A percentile compares a stretch with the other conserved stretches of the same genome.
Conservation (phyloP, 2,329 filamentous ascomycete genomes). For the Alternaria longipes region DNA sequence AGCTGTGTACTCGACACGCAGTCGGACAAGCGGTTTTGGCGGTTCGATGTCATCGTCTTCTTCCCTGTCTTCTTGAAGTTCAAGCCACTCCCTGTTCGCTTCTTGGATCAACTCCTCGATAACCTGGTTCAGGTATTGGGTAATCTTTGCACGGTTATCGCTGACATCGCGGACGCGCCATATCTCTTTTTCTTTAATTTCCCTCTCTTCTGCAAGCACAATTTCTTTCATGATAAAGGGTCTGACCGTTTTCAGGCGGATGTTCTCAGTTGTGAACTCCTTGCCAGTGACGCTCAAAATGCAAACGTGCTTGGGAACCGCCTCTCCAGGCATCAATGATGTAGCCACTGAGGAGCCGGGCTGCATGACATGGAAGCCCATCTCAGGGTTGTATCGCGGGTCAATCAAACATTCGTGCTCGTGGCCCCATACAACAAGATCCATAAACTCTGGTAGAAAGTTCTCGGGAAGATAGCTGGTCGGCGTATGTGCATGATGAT, state of each 20-base stretch:
- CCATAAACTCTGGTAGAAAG: conserved; percentile 88
- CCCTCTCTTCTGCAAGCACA: conserved; percentile 75
- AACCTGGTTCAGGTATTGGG: conserved; percentile 75
- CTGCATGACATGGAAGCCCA: conserved; percentile 94
- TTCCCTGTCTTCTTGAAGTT: conserved; percentile 67
- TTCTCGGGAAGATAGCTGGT: conserved; percentile 95
- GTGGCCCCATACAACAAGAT: conserved; percentile 95
- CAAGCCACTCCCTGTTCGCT: conserved; percentile 81
- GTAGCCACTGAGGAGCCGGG: conserved; percentile 96
- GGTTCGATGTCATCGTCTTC: conserved; percentile 66
- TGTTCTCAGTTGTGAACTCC: conserved; percentile 80
- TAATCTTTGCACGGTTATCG: conserved; percentile 84
- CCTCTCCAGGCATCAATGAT: conserved; percentile 87
- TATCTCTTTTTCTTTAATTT: conserved; percentile 78
- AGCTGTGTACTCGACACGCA: conserved; percentile 90
- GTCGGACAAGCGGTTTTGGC: conserved; percentile 83
- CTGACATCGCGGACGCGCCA: conserved; percentile 83
- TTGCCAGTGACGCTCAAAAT: conserved; percentile 85
- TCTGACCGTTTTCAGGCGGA: conserved; percentile 85
- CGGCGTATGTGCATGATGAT: conserved; percentile 89
- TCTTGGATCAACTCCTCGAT: conserved; percentile 89
- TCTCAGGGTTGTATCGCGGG: conserved; percentile 82
- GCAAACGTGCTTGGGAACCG: conserved; percentile 88
- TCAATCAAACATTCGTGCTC: conserved; percentile 96
- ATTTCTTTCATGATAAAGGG: conserved; percentile 91